phyloP scores from a whole-genome alignment of 352 stramenopile species.

The Phytophthora syringae region DNA sequence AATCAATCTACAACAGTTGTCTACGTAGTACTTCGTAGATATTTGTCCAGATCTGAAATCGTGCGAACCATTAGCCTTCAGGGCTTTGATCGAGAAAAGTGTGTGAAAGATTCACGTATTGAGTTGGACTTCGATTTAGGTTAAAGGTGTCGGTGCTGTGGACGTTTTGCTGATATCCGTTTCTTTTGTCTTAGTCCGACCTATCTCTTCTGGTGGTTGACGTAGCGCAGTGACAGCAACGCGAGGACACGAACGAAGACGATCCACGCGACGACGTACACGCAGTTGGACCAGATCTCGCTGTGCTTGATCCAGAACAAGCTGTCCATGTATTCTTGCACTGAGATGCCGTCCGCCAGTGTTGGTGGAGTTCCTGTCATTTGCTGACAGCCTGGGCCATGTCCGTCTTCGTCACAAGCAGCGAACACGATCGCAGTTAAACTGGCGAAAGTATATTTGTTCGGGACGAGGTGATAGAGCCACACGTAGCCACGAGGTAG shows the following conservation, averaged over 20 bases:
- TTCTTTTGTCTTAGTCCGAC: too few species aligned
- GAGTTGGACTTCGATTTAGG: too few species aligned
- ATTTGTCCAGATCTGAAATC: too few species aligned
- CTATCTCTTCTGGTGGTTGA: conserved; percentile 48
- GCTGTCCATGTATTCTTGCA: conserved; percentile 36
- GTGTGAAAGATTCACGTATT: too few species aligned
- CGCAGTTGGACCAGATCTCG: conserved; percentile 36
- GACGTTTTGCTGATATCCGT: too few species aligned
- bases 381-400: conserved; percentile 8
- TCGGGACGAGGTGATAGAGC: conserved; percentile 7
- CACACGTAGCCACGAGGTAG: conserved; percentile 15
- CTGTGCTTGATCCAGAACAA: conserved; percentile 47
- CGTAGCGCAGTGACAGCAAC: conserved; percentile 45
- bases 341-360: conserved; percentile 2
- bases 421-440: conserved; percentile 32
- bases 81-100: too few species aligned
- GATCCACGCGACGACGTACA: conserved; percentile 38
- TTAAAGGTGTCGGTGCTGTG: too few species aligned
- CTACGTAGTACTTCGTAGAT: too few species aligned
- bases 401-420: conserved; percentile 2
- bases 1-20: too few species aligned
- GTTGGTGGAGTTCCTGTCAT: conserved; percentile 12
- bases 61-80: too few species aligned
- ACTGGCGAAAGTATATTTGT: conserved; percentile 30
- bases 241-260: conserved; percentile 39